Evolutionary conservation across 495 filamentous ascomycete species (phyloP).

Genomic region (Parathielavia hyrcaniae): DNA sequence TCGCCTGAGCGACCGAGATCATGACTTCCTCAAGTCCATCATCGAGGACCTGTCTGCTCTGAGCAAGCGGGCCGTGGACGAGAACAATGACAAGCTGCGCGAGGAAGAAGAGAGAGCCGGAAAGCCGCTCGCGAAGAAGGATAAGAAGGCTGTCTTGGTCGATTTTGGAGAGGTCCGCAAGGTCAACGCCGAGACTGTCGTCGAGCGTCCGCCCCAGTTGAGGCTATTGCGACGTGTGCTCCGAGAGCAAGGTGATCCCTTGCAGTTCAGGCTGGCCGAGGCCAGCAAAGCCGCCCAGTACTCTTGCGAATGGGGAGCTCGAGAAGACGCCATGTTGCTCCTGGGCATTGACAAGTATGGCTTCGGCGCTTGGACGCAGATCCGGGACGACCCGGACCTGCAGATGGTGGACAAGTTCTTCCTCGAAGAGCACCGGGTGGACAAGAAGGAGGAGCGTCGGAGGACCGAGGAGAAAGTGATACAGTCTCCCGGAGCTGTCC

Average conservation of each 20-base stretch:
- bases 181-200: slow-evolving; percentile 87
- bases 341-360: slow-evolving; percentile 88
- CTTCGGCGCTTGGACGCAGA: slow-evolving; percentile 87
- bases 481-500: slow-evolving; percentile 91
- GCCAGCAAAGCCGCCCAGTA: slow-evolving; percentile 84
- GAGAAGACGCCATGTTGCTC: slow-evolving; percentile 95
- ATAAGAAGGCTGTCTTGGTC: slow-evolving; percentile 92
- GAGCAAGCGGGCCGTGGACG: slow-evolving; percentile 62
- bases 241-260: slow-evolving; percentile 54
- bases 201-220: slow-evolving; percentile 84
- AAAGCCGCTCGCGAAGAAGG: slow-evolving; percentile 82
- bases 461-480: slow-evolving; percentile 70
- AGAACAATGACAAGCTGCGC: slow-evolving; percentile 60
- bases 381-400: slow-evolving; percentile 86
- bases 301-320: slow-evolving; percentile 79
- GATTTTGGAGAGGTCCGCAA: slow-evolving; percentile 87
- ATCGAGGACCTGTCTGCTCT: slow-evolving; percentile 45
- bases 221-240: slow-evolving; percentile 71
- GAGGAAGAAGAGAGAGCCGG: slow-evolving; percentile 66
- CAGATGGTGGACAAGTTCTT: slow-evolving; percentile 89
- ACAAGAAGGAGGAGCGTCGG: slow-evolving; percentile 84
- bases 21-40: slow-evolving; percentile 62
- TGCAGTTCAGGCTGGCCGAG: slow-evolving; percentile 79
- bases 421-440: slow-evolving; percentile 94
- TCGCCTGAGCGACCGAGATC: slow-evolving; percentile 71